These are phyloP conservation scores for Plectranthus barbatus DNA, from an alignment of 257 asterid genomes.

Conservation along the genomic window DNA sequence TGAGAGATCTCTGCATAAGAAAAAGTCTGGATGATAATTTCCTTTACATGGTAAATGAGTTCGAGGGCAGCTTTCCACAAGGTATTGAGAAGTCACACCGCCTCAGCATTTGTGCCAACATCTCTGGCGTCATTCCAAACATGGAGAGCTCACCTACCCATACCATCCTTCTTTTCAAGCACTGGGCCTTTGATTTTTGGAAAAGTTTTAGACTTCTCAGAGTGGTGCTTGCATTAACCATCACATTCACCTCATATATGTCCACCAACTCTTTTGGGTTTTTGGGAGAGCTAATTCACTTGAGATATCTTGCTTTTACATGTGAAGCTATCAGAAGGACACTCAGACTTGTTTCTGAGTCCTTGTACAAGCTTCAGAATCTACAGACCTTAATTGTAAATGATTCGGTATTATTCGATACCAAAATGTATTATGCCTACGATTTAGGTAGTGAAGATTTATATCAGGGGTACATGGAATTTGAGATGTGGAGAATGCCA, in stretches of 20 bases:
- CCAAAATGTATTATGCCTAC: no score
- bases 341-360: neutral
- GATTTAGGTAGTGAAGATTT: no score
- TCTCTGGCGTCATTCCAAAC: neutral
- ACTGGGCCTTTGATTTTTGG: neutral
- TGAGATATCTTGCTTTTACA: constrained; percentile 1
- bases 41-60: neutral
- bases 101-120: neutral
- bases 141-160: neutral
- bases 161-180: neutral
- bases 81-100: neutral
- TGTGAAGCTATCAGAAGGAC: neutral
- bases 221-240: neutral
- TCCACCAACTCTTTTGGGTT: no score
- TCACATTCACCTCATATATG: neutral
- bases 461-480: no score
- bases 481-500: no score
- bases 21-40: neutral
- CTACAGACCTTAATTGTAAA: constrained; percentile 2
- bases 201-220: neutral
- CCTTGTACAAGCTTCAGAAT: neutral
- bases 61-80: neutral
- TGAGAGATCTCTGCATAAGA: constrained; percentile 11
- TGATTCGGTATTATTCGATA: no score
- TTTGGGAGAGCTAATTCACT: neutral